Evolutionary conservation across 2,329 filamentous ascomycete species (phyloP).

Genomic region (Endoconidiophora polonica): DNA sequence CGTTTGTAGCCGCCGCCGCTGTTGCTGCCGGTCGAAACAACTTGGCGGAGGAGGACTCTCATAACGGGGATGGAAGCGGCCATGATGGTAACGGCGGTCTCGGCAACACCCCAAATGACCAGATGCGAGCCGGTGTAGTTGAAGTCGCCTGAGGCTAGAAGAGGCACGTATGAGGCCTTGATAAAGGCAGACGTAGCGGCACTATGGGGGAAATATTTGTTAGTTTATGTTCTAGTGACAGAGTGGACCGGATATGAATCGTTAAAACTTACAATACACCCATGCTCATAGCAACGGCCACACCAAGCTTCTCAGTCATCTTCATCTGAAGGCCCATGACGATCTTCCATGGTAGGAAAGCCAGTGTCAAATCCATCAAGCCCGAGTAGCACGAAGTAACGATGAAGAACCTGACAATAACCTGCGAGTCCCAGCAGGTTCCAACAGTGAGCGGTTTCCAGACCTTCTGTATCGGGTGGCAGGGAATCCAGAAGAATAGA

Average conservation of each 20-base stretch:
- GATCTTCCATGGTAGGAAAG: conserved; percentile 17
- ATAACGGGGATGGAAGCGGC: conserved; percentile 17
- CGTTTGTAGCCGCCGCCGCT: conserved; percentile 9
- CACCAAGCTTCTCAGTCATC: conserved; percentile 17
- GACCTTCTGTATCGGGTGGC: conserved; percentile 17
- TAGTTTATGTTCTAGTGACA: conserved; percentile 7
- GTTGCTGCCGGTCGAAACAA: conserved; percentile 10
- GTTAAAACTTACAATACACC: conserved; percentile 16
- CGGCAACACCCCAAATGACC: conserved; percentile 14
- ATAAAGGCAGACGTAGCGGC: conserved; percentile 8
- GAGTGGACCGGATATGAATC: neutral
- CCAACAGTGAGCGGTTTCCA: conserved; percentile 15
- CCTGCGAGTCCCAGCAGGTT: conserved; percentile 15
- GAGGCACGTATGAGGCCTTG: conserved; percentile 2
- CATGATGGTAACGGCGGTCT: conserved; percentile 15
- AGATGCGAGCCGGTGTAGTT: conserved; percentile 9
- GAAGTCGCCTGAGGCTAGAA: conserved; percentile 5
- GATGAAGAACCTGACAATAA: conserved; percentile 8
- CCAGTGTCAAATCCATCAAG: conserved; percentile 15
- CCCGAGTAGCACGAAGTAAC: conserved; percentile 13
- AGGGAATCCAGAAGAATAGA: conserved; percentile 18
- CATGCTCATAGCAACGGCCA: conserved; percentile 17
- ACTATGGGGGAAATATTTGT: neutral
- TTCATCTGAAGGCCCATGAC: conserved; percentile 18
- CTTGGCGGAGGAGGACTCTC: conserved; percentile 14